phyloP scores from a whole-genome alignment of 2,329 filamentous ascomycete species.

The Penicillium sp. region DNA sequence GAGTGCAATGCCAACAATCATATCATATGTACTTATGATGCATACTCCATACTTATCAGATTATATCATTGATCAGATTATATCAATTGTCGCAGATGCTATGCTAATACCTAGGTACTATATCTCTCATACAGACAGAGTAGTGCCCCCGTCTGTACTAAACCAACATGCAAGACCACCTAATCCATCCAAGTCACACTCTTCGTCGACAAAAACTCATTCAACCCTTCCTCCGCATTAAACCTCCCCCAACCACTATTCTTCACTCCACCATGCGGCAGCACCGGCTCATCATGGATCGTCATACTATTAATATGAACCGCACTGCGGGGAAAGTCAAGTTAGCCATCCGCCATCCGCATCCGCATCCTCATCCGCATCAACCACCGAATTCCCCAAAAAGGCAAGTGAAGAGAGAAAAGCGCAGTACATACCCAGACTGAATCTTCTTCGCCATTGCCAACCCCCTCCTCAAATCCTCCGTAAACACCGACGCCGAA shows the following conservation, averaged over 20 bases:
- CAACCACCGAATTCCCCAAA: constrained; percentile 3
- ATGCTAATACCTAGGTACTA: no score
- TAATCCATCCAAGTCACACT: constrained; percentile 62
- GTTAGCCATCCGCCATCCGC: no score
- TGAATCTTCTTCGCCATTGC: constrained; percentile 65
- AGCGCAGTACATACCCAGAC: constrained; percentile 54
- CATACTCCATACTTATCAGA: no score
- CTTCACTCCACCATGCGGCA: constrained; percentile 69
- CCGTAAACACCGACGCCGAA: constrained; percentile 71
- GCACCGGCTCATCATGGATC: constrained; percentile 63
- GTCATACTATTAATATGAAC: constrained; percentile 70
- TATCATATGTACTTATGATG: no score
- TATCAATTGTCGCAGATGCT: no score
- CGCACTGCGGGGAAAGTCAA: constrained; percentile 29
- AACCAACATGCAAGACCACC: neutral
- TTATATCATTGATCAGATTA: no score
- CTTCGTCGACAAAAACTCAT: constrained; percentile 67
- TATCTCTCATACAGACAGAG: no score
- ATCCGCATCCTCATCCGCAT: no score
- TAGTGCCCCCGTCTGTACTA: no score
- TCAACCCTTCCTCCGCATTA: constrained; percentile 56
- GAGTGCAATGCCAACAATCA: neutral
- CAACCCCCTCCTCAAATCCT: constrained; percentile 63
- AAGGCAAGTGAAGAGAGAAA: neutral
- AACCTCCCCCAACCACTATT: constrained; percentile 64